phyloP scores from a whole-genome alignment of 2,329 filamentous ascomycete genomes.

The Pyrenophora tritici-repentis region DNA sequence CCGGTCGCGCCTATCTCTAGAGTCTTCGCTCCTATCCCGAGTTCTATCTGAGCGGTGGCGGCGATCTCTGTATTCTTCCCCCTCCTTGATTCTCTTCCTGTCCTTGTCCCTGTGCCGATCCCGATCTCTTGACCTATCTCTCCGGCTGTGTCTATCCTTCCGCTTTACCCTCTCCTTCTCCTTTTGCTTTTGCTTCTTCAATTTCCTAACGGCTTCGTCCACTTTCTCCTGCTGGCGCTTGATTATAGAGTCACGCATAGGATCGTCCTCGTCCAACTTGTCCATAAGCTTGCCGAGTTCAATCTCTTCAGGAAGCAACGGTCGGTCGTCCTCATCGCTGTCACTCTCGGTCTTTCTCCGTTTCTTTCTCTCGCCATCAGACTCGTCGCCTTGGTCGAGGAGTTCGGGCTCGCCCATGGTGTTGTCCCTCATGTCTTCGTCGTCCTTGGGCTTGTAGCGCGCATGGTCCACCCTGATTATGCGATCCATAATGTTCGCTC shows the following conservation, averaged over 20 bases:
- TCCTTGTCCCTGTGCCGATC: conserved; percentile 27
- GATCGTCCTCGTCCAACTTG: conserved; percentile 92
- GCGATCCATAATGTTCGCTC: conserved; percentile 79
- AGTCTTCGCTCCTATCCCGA: conserved; percentile 19
- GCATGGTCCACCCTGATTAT: conserved; percentile 89
- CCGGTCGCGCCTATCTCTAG: conserved; percentile 13
- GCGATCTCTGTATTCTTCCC: conserved; percentile 17
- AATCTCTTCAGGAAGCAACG: conserved; percentile 77
- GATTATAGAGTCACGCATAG: conserved; percentile 91
- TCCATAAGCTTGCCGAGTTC: conserved; percentile 76
- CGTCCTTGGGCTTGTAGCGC: conserved; percentile 85
- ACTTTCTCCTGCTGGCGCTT: conserved; percentile 92
- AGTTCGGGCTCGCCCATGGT: conserved; percentile 56
- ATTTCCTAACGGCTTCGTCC: conserved; percentile 66
- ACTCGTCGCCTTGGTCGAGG: conserved; percentile 40
- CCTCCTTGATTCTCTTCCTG: conserved; percentile 29
- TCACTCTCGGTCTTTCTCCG: conserved; percentile 53
- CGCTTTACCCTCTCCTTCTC: conserved; percentile 55
- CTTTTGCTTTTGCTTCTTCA: conserved; percentile 54
- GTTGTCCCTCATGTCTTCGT: conserved; percentile 68
- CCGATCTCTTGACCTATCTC: conserved; percentile 30
- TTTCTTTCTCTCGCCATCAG: conserved; percentile 55
- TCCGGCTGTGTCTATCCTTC: conserved; percentile 33
- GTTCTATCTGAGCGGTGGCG: conserved; percentile 19
- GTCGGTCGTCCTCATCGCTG: conserved; percentile 56